Evolutionary conservation across 2,329 filamentous ascomycete species (phyloP).

Genomic region (Emergomyces africanus): DNA sequence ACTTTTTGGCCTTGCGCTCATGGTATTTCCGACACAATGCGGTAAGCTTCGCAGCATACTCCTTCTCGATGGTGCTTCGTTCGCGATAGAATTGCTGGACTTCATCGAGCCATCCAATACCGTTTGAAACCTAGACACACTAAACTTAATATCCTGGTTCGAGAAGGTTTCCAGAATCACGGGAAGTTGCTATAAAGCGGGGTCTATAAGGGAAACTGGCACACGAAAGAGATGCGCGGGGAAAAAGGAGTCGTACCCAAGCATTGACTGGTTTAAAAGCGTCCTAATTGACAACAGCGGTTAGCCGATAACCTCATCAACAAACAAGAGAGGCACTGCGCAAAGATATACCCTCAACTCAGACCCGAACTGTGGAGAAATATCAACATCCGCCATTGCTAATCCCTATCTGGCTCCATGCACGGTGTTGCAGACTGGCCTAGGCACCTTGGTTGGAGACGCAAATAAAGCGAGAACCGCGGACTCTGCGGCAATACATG

Average conservation of each 20-base stretch:
- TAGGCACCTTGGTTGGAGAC: not conserved
- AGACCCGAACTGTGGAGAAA: slow-evolving; percentile 74
- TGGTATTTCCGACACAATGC: slow-evolving; percentile 90
- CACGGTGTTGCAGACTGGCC: not conserved
- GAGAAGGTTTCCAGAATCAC: not conserved
- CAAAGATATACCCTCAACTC: slow-evolving; percentile 60
- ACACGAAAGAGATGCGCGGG: slow-evolving; percentile 11
- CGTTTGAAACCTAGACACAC: slow-evolving; percentile 51
- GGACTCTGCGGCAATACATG: not conserved
- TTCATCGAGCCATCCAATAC: slow-evolving; percentile 91
- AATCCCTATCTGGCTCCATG: not conserved
- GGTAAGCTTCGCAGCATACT: slow-evolving; percentile 81
- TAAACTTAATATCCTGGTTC: slow-evolving; percentile 3
- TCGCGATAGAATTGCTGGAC: slow-evolving; percentile 97
- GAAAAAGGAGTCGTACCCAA: slow-evolving; percentile 47
- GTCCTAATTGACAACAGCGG: slow-evolving; percentile 49
- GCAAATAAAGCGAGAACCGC: not conserved
- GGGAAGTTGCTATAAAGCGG: slow-evolving; percentile 5
- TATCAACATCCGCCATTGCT: slow-evolving; percentile 71
- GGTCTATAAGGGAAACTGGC: slow-evolving; percentile 6
- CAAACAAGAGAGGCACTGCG: not conserved
- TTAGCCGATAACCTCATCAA: not conserved
- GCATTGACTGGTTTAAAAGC: slow-evolving; percentile 89
- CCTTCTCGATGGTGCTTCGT: slow-evolving; percentile 86
- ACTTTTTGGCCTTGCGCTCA: slow-evolving; percentile 90